Evolutionary conservation across 352 stramenopile genomes (phyloP), one percentile per base, ranked within the genome.

Genomic region (Phytophthora uliginosa): DNA sequence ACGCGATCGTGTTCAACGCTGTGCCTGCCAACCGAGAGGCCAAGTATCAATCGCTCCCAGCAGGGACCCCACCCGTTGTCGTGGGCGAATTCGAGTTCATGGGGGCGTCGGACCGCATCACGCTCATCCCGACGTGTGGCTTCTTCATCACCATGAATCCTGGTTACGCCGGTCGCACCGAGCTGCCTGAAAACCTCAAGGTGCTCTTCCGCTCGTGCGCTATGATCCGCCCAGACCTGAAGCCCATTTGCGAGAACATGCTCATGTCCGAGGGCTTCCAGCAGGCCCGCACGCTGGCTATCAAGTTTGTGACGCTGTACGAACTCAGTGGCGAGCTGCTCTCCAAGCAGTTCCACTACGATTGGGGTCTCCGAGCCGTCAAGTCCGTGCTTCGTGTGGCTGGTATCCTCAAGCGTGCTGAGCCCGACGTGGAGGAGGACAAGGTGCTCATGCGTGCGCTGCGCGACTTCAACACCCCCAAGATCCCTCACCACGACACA

Each of bases 81-180:
- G 89, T 97, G 0, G 90, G 90, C 1, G 88, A 96, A 53, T 97
- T 95, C 36, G 89, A 95, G 59, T 97, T 97, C 58, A 96, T 97
- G 89, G 90, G 90, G 0, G 82, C 88, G 8, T 95, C 89, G 0
- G 90, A 97, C 56, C 84, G 88, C 7, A 96, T 96, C 69, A 95
- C 88, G 5, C 64, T 97, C 31, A 96, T 97, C 42, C 90, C 90
- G 12, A 97, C 89, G 1, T 96, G 90, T 53, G 94, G 94, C 5
- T 98, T 98, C 76, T 98, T 98, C 74, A 98, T 98, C 66, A 98
- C 95, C 9, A 98, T 98, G 95, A 98, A 98, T 78, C 95, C 95
- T 9, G 95, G 95, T 7, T 98, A 98, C 59, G 92, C 93, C 12
- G 95, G 88, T 12, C 88, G 89, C 4, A 95, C 88, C 0, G 89